Evolutionary conservation across 2,329 filamentous ascomycete species (phyloP), one percentile per base, ranked within the genome.

Genomic region (Pseudocercospora macadamiae): DNA sequence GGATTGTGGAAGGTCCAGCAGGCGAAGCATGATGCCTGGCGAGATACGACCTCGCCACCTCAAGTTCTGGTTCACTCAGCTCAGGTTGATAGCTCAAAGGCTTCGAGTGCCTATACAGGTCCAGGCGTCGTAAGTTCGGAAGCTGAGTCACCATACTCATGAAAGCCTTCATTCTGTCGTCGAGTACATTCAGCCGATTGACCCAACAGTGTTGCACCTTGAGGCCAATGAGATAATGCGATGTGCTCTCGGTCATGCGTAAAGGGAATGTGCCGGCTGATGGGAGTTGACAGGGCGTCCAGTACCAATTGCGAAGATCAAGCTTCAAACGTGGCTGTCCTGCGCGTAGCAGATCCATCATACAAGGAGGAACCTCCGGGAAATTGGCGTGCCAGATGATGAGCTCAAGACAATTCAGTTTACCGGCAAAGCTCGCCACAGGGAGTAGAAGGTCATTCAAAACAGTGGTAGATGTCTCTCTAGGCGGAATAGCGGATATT

Each of bases 271-370:
- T 47, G 21, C 42, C 42, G 12, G 23, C 42, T 26, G 42, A 47
- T 26, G 42, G 42, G 12, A 47, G 42, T 14, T 47, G 42, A 47
- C 42, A 47, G 23, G 42, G 42, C 42, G 42, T 47, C 42, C 42
- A 47, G 42, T 47, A 25, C 42, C 42, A 47, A 14, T 23, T 47
- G 21, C 42, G 21, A 47, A 47, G 8, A 23, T 26, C 23, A 21
- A 47, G 23, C 42, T 28, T 47, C 19, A 26, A 7, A 21, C 42
- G 42, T 14, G 42, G 21, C 10, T 47, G 14, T 9, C 19, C 19
- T n/a, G 19, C 42, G n/a, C 42, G 42, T 21, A 47, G 26, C 12
- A 47, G 21, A 23, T 47, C 23, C 5, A 28, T 12, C 7, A 47
- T 26, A 23, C 23, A 47, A 16, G 42, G 3, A 26, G 19, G 42